Base-by-base conservation (phyloP, 768 basidiomycete species). In the Auriscalpium vulgare region DNA sequence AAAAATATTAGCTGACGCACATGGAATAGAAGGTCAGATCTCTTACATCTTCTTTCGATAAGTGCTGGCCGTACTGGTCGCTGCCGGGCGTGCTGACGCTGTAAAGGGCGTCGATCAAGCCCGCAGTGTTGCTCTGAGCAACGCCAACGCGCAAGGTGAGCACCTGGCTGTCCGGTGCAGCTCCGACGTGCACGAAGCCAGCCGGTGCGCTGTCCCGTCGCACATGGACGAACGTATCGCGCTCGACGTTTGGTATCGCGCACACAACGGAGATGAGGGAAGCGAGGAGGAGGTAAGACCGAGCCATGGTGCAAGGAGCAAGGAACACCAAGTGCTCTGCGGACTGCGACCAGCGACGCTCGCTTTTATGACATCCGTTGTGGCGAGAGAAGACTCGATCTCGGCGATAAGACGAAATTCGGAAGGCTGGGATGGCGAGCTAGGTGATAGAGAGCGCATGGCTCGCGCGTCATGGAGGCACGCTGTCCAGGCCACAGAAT, bases 101-200 rank as follows among this genome's bases (percentile, higher is more conserved):
- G 51, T 69, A 62, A 6, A 74, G 53, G 16, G 67, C 67, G 34
- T 55, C 62, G 63, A 70, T 66, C 29, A 74, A 63, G 2, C 70
- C 73, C 17, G 61, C 58, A 34, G 67, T 60, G 61, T 72, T 52
- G 50, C 61, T 64, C 57, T 68, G 68, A 4, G 62, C 65, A 48
- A 74, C 65, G 40, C 67, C 70, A 50, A 74, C 66, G 56, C 69
- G 68, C 47, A 74, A 58, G 40, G 65, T 65, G 29, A 74, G 61
- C 34, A 55, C 38, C 19, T 59, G 50, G 19, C 57, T 50, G 3
- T 63, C 56, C 36, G 65, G 54, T 10, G 68, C 68, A 19, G 63
- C 52, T 21, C 62, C 61, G 10, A 49, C 48, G 10, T 47, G 48
- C 43, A 60, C 63, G 60, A 68, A 72, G 19, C 70, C 70, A 14